phyloP scores from a whole-genome alignment of 768 basidiomycete genomes.

The Rhizopogon rudus region DNA sequence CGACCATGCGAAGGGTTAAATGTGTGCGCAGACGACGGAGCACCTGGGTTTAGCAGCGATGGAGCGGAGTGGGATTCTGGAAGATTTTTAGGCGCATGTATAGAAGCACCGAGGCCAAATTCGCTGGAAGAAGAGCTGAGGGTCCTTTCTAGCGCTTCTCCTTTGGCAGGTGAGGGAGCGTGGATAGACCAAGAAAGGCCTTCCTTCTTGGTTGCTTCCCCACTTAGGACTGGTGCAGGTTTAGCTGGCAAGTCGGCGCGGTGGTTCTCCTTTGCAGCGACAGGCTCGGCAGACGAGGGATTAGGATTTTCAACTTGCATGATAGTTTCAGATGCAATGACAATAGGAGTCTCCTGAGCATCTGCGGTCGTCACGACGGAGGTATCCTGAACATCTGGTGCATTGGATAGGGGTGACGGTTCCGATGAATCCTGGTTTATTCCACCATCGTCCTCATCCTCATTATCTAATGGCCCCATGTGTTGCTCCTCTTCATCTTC shows the following conservation, averaged over 20 bases:
- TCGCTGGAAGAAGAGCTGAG: slow-evolving; percentile 19
- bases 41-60: slow-evolving; percentile 21
- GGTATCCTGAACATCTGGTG: not conserved
- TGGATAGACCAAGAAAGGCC: slow-evolving; percentile 25
- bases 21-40: slow-evolving; percentile 21
- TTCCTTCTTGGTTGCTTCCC: slow-evolving; percentile 12
- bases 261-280: slow-evolving; percentile 16
- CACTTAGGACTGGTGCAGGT: not conserved
- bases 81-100: slow-evolving; percentile 47
- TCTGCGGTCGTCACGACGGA: slow-evolving; percentile 3
- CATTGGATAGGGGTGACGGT: slow-evolving; percentile 4
- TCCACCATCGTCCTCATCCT: slow-evolving; percentile 1
- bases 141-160: slow-evolving; percentile 11
- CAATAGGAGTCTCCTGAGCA: slow-evolving; percentile 10
- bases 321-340: slow-evolving; percentile 14
- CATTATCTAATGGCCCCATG: slow-evolving; percentile 14
- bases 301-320: no score
- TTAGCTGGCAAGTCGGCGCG: slow-evolving; percentile 11
- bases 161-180: slow-evolving; percentile 15
- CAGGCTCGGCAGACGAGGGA: slow-evolving; percentile 37
- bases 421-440: slow-evolving; percentile 2
- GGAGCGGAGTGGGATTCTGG: slow-evolving; percentile 35
- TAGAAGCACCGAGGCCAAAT: slow-evolving; percentile 45
- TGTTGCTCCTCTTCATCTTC: slow-evolving; percentile 15
- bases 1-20: slow-evolving; percentile 43